A percentile compares a stretch with the other conserved stretches of the same genome.
phyloP scores from a whole-genome alignment of 768 basidiomycete species.

The Suillus ampliporus region DNA sequence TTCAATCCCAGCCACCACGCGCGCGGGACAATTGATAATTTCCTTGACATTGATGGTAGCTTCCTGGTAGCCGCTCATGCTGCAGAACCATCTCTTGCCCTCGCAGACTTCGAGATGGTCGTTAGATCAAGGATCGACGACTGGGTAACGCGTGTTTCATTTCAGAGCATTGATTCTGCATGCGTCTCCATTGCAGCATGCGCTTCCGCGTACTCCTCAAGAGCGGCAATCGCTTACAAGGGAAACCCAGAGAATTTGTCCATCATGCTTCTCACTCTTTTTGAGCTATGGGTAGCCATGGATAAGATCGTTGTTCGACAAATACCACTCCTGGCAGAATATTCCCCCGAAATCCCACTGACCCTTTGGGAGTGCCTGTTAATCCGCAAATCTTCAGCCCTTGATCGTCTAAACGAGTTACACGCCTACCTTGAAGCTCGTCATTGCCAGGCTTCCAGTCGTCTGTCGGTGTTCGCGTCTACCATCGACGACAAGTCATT shows the following conservation, averaged over 20 bases:
- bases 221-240: slow-evolving; percentile 33
- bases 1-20: slow-evolving; percentile 15
- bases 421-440: slow-evolving; percentile 41
- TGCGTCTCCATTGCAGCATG: slow-evolving; percentile 28
- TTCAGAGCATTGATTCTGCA: slow-evolving; percentile 13
- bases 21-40: slow-evolving; percentile 24
- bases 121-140: slow-evolving; percentile 37
- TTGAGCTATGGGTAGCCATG: slow-evolving; percentile 45
- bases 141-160: slow-evolving; percentile 36
- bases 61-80: slow-evolving; percentile 19
- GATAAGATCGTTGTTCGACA: slow-evolving; percentile 29
- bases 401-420: slow-evolving; percentile 35
- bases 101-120: slow-evolving; percentile 46
- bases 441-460: slow-evolving; percentile 17
- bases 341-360: slow-evolving; percentile 40
- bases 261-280: slow-evolving; percentile 45
- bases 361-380: slow-evolving; percentile 34
- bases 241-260: slow-evolving; percentile 47
- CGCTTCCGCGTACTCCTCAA: slow-evolving; percentile 31
- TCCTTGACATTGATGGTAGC: slow-evolving; percentile 19
- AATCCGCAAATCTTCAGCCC: slow-evolving; percentile 30
- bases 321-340: slow-evolving; percentile 36
- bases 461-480: slow-evolving; percentile 42
- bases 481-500: slow-evolving; percentile 30
- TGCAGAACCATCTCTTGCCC: slow-evolving; percentile 20